These are phyloP conservation scores for Lachnum nothofagi DNA, from an alignment of 2,329 filamentous ascomycete genomes.

Conservation along the genomic window DNA sequence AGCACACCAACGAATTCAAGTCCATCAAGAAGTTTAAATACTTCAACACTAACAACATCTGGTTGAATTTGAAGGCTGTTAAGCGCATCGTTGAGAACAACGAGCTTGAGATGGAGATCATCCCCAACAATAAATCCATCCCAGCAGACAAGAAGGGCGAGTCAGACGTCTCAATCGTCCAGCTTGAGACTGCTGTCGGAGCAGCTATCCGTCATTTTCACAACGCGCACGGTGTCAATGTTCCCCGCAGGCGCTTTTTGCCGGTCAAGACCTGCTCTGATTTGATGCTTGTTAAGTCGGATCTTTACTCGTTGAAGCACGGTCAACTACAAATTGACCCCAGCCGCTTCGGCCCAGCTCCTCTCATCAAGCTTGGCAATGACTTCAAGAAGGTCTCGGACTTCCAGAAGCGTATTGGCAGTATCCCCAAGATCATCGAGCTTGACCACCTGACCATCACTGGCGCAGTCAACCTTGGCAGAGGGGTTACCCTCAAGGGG, in stretches of 20 bases:
- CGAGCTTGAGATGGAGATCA: conserved; percentile 99
- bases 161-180: conserved; percentile 92
- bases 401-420: conserved; percentile 82
- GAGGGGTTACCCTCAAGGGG: conserved; percentile 92
- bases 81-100: conserved; percentile 99
- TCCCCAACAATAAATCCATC: conserved; percentile 98
- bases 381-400: conserved; percentile 99
- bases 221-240: conserved; percentile 98
- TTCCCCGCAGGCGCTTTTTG: conserved; percentile 94
- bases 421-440: conserved; percentile 86
- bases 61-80: conserved; percentile 95
- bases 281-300: conserved; percentile 98
- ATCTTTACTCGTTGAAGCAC: conserved; percentile 97
- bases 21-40: conserved; percentile 99
- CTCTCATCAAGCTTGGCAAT: conserved; percentile 94
- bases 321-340: conserved; percentile 96
- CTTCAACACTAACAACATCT: conserved; percentile 99
- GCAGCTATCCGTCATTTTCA: conserved; percentile 98
- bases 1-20: conserved; percentile 99
- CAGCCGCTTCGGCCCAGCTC: conserved; percentile 91
- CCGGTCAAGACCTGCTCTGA: conserved; percentile 99
- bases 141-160: conserved; percentile 99
- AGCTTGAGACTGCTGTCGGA: conserved; percentile 97
- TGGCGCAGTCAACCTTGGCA: conserved; percentile 91
- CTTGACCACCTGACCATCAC: conserved; percentile 96